Evolutionary conservation across 2,329 filamentous ascomycete species (phyloP), one percentile per base, ranked within the genome.

Genomic region (Gaeumannomyces tritici): DNA sequence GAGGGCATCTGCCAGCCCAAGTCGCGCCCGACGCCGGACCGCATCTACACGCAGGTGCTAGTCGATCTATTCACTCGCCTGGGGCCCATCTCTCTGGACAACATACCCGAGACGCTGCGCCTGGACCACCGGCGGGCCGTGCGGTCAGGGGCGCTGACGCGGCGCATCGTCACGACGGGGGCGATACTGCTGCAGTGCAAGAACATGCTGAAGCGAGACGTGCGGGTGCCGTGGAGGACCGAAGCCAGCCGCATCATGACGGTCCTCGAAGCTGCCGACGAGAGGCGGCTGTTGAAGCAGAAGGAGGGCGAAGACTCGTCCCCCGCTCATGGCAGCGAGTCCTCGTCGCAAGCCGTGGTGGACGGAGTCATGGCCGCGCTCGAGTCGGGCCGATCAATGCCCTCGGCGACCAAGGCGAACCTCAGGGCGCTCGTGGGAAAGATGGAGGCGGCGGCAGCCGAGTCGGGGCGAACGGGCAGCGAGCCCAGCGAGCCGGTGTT

Each of bases 181-280:
- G 88, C 89, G 0, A 88, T 93, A 59, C 77, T 93, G 31, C 76
- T 93, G 18, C 91, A 91, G 61, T 89, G 88, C 73, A 95, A 95
- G 77, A 93, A 92, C 67, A 79, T 93, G 9, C 81, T 95, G 35
- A 93, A 92, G 74, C 85, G 90, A 21, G 90, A 93, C 69, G 89
- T 91, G 4, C 85, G 90, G 57, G 83, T 83, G 15, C 85, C 88
- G 26, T 95, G 90, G 90, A 90, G 88, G 73, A 83, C 80, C 28
- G 88, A 93, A 73, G 88, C 89, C 0, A 77, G 79, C 3, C 85
- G 89, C n/a, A 84, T 93, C 66, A 84, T 89, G 77, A 76, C 83
- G 1, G 83, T 90, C 0, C 81, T 93, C 13, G 87, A 89, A 66
- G 69, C 67, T 60, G 82, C 79, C 18, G 75, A 80, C 59, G 72